These are phyloP conservation scores for Vitis hybrid DNA, from an alignment of 177 flowering plant species.

Conservation along the genomic window DNA sequence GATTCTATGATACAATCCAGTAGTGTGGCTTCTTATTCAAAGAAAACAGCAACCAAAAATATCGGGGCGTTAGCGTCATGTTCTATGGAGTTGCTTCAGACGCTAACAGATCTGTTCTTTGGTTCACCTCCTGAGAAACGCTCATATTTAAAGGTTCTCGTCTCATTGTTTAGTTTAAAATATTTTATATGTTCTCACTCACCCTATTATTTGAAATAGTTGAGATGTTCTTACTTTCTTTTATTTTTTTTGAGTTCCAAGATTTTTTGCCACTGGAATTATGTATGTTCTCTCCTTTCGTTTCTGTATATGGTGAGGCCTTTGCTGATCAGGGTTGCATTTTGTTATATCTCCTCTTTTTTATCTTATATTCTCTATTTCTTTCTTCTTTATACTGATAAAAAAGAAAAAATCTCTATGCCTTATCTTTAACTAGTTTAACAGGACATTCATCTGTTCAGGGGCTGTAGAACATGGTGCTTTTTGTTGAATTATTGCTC, in stretches of 20 bases:
- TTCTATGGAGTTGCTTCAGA: conserved; percentile 59
- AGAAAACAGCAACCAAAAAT: conserved; percentile 55
- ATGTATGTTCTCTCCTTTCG: no score
- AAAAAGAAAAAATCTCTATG: no score
- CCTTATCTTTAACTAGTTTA: no score
- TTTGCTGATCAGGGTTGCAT: no score
- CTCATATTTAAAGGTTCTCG: conserved; percentile 57
- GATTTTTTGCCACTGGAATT: not conserved
- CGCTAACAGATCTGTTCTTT: conserved; percentile 53
- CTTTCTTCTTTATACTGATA: no score
- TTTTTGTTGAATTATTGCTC: no score
- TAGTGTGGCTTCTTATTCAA: conserved; percentile 35
- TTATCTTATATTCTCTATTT: no score
- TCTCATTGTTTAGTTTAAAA: not conserved
- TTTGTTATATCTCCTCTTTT: no score
- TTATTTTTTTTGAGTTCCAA: not conserved
- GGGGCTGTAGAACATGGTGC: no score
- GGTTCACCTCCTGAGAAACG: conserved; percentile 47
- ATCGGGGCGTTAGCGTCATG: conserved; percentile 53
- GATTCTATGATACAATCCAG: conserved; percentile 19
- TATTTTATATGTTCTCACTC: not conserved
- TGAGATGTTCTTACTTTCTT: not conserved
- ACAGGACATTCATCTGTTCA: no score
- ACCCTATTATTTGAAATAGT: not conserved
- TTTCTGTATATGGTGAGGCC: no score